phyloP scores from a whole-genome alignment of 805 yeast genomes.

The Yamadazyma takamatsuzukensis region DNA sequence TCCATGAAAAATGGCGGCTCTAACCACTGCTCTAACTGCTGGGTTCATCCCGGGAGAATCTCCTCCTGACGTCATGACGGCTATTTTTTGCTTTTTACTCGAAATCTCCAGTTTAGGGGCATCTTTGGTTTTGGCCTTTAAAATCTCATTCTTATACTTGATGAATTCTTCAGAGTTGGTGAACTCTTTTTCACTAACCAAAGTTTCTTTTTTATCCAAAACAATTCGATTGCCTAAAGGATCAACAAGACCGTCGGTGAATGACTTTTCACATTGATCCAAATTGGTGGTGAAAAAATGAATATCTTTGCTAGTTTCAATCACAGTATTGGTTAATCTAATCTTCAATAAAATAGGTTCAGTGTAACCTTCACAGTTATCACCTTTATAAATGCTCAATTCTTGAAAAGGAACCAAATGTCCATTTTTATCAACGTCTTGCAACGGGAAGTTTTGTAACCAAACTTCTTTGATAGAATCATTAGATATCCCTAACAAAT shows the following conservation, averaged over 20 bases:
- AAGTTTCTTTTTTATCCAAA: slow-evolving; percentile 20
- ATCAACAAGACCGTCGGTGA: slow-evolving; percentile 20
- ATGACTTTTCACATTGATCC: slow-evolving; percentile 15
- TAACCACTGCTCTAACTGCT: slow-evolving; percentile 67
- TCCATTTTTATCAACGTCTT: slow-evolving; percentile 30
- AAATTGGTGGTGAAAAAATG: slow-evolving; percentile 32
- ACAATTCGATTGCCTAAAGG: slow-evolving; percentile 33
- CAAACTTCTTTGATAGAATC: slow-evolving; percentile 70
- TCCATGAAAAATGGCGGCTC: slow-evolving; percentile 62
- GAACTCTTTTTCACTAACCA: slow-evolving; percentile 3
- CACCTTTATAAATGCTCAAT: slow-evolving; percentile 35
- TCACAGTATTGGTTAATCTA: slow-evolving; percentile 21
- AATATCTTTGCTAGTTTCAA: slow-evolving; percentile 16
- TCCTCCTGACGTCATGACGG: slow-evolving; percentile 80
- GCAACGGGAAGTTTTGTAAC: slow-evolving; percentile 65
- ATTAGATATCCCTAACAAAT: slow-evolving; percentile 50
- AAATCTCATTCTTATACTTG: slow-evolving; percentile 4
- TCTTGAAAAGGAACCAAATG: slow-evolving; percentile 41
- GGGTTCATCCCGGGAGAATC: slow-evolving; percentile 84
- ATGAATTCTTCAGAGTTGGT: slow-evolving; percentile 6
- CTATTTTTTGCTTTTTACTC: slow-evolving; percentile 51
- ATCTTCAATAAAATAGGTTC: slow-evolving; percentile 32
- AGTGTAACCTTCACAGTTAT: slow-evolving; percentile 23
- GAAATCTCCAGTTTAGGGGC: slow-evolving; percentile 10
- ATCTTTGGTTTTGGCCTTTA: neutral